Percentiles rank a stretch among this genome's conserved stretches.
These are phyloP conservation scores for Trichosporon ovoides DNA, from an alignment of 1,284 basidiomycete species.

Conservation along the genomic window DNA sequence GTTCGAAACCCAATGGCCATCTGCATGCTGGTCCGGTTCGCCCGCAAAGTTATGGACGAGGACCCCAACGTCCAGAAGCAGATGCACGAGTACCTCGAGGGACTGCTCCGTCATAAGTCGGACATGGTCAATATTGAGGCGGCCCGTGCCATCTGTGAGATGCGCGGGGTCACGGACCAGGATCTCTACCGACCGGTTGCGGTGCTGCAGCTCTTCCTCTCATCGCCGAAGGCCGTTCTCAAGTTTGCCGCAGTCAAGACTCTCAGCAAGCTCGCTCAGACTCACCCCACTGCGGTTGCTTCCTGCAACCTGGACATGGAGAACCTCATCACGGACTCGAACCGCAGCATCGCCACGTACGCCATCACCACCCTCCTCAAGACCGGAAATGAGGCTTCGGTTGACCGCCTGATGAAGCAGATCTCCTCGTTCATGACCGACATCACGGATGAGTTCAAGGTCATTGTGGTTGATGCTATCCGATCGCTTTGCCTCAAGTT, in stretches of 20 bases:
- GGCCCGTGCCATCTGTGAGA: constrained; percentile 93
- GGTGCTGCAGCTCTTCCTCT: constrained; percentile 86
- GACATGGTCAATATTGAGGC: constrained; percentile 99
- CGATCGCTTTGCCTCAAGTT: constrained; percentile 98
- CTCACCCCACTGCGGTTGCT: constrained; percentile 78
- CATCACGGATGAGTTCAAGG: constrained; percentile 99
- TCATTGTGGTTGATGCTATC: constrained; percentile 98
- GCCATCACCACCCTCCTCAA: constrained; percentile 98
- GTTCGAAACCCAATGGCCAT: constrained; percentile 97
- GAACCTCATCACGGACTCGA: constrained; percentile 92
- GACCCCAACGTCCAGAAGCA: constrained; percentile 89
- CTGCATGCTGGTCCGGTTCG: constrained; percentile 97
- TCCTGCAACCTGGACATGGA: constrained; percentile 97
- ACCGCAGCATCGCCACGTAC: constrained; percentile 95
- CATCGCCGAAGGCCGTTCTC: constrained; percentile 85
- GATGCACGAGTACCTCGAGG: constrained; percentile 91
- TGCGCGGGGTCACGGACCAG: constrained; percentile 70
- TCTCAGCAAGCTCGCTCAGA: constrained; percentile 77
- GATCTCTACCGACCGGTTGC: constrained; percentile 85
- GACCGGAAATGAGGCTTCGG: constrained; percentile 98
- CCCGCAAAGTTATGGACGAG: constrained; percentile 95
- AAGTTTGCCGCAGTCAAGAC: constrained; percentile 98
- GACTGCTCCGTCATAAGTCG: constrained; percentile 95
- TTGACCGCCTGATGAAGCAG: constrained; percentile 98
- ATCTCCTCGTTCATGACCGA: constrained; percentile 99